Conservation (phyloP, 768 basidiomycete species). For the Lenzites betulinus region DNA sequence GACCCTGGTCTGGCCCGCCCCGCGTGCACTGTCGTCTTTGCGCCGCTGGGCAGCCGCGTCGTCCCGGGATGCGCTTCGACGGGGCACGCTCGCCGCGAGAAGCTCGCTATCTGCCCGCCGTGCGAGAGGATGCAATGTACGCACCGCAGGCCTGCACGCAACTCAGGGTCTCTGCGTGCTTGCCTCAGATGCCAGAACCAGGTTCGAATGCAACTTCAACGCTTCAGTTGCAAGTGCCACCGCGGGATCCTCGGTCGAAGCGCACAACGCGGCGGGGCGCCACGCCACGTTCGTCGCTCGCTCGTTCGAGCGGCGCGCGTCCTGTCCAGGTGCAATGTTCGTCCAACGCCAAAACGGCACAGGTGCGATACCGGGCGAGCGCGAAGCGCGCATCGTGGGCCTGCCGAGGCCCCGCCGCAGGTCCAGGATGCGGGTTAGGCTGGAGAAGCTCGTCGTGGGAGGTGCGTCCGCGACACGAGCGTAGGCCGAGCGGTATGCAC, state of each 20-base stretch:
- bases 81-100: not conserved
- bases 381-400: not conserved
- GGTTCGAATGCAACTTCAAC: too few species aligned
- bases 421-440: not conserved
- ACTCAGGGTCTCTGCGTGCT: too few species aligned
- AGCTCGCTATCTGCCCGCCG: not conserved
- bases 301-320: too few species aligned
- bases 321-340: too few species aligned
- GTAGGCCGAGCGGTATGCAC: too few species aligned
- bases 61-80: not conserved
- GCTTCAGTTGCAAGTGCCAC: not conserved
- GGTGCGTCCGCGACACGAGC: not conserved
- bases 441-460: slow-evolving; percentile 1
- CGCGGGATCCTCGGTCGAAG: slow-evolving; percentile 18
- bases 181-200: too few species aligned
- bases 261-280: not conserved
- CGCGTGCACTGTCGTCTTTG: too few species aligned
- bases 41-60: too few species aligned
- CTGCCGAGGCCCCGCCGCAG: too few species aligned
- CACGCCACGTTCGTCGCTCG: not conserved
- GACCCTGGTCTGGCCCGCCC: too few species aligned
- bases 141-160: not conserved
- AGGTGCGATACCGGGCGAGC: not conserved
- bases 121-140: not conserved
- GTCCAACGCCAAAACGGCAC: too few species aligned